Percentiles rank a stretch among this genome's conserved stretches.
phyloP scores from a whole-genome alignment of 768 basidiomycete genomes.

The Amanita pallidorosea region DNA sequence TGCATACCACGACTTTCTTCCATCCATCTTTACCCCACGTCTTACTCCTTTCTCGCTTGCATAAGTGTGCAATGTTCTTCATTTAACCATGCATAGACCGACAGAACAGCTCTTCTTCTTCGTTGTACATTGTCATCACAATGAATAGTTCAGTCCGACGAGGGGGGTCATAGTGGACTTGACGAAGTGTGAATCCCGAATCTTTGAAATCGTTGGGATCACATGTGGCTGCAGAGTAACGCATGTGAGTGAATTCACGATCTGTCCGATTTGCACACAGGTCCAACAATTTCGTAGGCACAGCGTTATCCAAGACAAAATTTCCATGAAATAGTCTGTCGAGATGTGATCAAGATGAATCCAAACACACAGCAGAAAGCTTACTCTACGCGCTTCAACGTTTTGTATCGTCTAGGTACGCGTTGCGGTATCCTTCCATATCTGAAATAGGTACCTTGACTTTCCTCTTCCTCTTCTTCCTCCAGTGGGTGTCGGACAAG shows the following conservation, averaged over 20 bases:
- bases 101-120: slow-evolving; percentile 83
- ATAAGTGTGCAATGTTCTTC: slow-evolving; percentile 86
- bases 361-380: slow-evolving; percentile 15
- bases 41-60: slow-evolving; percentile 76
- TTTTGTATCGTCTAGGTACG: slow-evolving; percentile 85
- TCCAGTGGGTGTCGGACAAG: slow-evolving; percentile 12
- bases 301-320: slow-evolving; percentile 81
- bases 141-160: slow-evolving; percentile 91
- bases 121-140: slow-evolving; percentile 98
- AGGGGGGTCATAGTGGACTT: slow-evolving; percentile 85
- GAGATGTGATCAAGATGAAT: not conserved
- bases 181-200: slow-evolving; percentile 77
- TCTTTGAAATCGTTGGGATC: slow-evolving; percentile 90
- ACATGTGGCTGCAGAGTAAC: slow-evolving; percentile 91
- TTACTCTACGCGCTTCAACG: slow-evolving; percentile 84
- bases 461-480: slow-evolving; percentile 7
- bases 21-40: slow-evolving; percentile 97
- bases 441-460: slow-evolving; percentile 48
- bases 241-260: slow-evolving; percentile 92
- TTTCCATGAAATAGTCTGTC: slow-evolving; percentile 81
- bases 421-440: slow-evolving; percentile 90
- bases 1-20: slow-evolving; percentile 96
- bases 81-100: slow-evolving; percentile 95
- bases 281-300: slow-evolving; percentile 84
- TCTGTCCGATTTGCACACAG: slow-evolving; percentile 70